Evolutionary conservation across 306 rosid species (phyloP).

Genomic region (Acacia acuminata): DNA sequence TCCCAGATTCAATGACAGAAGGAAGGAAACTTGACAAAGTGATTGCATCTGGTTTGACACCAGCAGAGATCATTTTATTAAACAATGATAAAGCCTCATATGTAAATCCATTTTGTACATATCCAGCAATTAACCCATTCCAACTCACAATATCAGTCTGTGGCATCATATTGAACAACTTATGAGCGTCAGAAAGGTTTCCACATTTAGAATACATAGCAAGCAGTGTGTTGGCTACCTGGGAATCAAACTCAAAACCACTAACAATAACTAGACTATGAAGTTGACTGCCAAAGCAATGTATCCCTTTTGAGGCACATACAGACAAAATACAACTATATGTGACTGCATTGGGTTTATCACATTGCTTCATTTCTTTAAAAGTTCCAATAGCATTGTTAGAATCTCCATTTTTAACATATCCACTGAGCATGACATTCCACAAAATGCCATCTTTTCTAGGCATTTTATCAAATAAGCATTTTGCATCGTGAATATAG

Average conservation of each 20-base stretch:
- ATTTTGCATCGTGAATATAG: constrained; percentile 55
- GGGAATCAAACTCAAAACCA: constrained; percentile 62
- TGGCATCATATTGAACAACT: constrained; percentile 51
- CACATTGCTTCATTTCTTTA: constrained; percentile 53
- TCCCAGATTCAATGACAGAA: constrained; percentile 49
- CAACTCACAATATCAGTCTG: constrained; percentile 65
- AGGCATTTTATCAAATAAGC: constrained; percentile 68
- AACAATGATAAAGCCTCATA: constrained; percentile 53
- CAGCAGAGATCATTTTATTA: constrained; percentile 56
- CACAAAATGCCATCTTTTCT: constrained; percentile 61
- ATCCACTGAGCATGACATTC: constrained; percentile 83
- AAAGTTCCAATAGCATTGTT: constrained; percentile 46
- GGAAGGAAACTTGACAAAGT: constrained; percentile 82
- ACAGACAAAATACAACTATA: constrained; percentile 58
- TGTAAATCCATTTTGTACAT: constrained; percentile 67
- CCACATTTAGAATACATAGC: constrained; percentile 71
- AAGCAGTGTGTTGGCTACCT: constrained; percentile 64
- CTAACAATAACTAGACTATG: constrained; percentile 59
- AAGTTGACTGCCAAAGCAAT: constrained; percentile 65
- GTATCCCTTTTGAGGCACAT: constrained; percentile 57
- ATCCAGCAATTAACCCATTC: constrained; percentile 76
- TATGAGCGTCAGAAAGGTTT: constrained; percentile 46
- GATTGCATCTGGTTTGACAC: constrained; percentile 60
- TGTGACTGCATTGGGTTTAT: constrained; percentile 56
- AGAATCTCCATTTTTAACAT: constrained; percentile 60